A percentile compares a stretch with the other conserved stretches of the same genome.
Conservation (phyloP, 352 stramenopile species). For the Globisporangium paddicum region DNA sequence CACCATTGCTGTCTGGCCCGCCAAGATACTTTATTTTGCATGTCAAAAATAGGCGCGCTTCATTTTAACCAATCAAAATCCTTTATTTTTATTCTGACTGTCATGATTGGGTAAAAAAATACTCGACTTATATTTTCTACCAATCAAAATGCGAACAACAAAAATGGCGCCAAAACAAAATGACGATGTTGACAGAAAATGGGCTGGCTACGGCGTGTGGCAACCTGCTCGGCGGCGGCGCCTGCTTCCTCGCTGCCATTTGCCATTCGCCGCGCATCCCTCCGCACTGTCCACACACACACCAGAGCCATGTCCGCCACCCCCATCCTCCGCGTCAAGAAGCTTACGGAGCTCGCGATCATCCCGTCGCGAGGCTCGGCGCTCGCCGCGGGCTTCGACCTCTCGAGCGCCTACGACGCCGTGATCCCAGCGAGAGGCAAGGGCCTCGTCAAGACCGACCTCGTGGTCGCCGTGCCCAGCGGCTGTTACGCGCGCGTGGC, state of each 20-base stretch:
- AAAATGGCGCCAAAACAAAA: slow-evolving; percentile 12
- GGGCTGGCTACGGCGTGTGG: neutral
- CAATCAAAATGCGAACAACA: neutral
- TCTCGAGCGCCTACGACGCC: slow-evolving; percentile 81
- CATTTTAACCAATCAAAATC: neutral
- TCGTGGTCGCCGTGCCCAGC: slow-evolving; percentile 92
- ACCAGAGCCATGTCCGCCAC: slow-evolving; percentile 12
- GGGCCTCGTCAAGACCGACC: slow-evolving; percentile 96
- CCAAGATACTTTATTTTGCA: slow-evolving; percentile 3
- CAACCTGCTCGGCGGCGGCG: neutral
- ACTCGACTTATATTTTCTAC: neutral
- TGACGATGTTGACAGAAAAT: neutral
- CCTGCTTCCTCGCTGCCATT: neutral
- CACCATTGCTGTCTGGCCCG: neutral
- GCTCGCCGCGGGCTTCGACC: slow-evolving; percentile 78
- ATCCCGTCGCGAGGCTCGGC: slow-evolving; percentile 71
- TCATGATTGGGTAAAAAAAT: neutral
- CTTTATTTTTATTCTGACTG: neutral
- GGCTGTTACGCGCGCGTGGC: slow-evolving; percentile 92
- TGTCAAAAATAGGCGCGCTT: neutral
- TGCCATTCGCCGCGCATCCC: neutral
- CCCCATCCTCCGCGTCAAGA: slow-evolving; percentile 76
- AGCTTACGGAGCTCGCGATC: slow-evolving; percentile 76
- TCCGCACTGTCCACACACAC: neutral
- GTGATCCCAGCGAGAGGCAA: slow-evolving; percentile 91